Percentiles rank a stretch among this genome's conserved stretches.
Conservation (phyloP, 106 monocot species). For the Hemerocallis citrina region DNA sequence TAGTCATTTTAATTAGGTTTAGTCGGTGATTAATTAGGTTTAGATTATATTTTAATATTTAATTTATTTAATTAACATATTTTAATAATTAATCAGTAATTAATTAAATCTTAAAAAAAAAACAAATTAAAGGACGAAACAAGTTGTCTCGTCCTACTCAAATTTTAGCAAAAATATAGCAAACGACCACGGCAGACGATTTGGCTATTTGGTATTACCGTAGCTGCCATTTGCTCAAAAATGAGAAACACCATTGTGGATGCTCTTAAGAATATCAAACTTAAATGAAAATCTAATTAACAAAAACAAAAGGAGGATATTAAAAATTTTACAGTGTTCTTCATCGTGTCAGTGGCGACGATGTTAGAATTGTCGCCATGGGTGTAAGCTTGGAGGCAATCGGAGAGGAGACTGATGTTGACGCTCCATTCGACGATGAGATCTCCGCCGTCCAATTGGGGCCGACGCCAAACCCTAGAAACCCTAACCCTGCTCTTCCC, state of each 20-base stretch:
- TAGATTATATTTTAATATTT: no score
- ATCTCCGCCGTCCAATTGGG: conserved; percentile 24
- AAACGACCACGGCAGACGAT: neutral
- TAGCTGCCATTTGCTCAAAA: neutral
- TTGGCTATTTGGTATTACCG: neutral
- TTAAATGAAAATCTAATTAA: neutral
- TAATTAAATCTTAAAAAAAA: no score
- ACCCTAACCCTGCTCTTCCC: conserved; percentile 88
- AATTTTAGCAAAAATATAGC: neutral
- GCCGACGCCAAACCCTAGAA: conserved; percentile 64
- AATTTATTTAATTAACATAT: no score
- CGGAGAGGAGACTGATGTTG: conserved; percentile 61
- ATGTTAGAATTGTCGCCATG: conserved; percentile 73
- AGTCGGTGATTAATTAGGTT: no score
- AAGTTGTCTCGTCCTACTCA: no score
- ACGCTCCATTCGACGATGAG: conserved; percentile 88
- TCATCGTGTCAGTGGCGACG: conserved; percentile 94
- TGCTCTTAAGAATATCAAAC: no score
- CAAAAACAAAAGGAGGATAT: neutral
- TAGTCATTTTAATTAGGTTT: no score
- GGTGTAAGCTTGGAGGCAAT: conserved; percentile 73
- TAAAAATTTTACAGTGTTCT: conserved; percentile 69
- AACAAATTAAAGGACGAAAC: no score
- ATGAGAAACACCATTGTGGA: neutral
- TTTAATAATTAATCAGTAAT: no score